Base-by-base conservation (phyloP, 2,329 filamentous ascomycete genomes). In the Periconia sp. region DNA sequence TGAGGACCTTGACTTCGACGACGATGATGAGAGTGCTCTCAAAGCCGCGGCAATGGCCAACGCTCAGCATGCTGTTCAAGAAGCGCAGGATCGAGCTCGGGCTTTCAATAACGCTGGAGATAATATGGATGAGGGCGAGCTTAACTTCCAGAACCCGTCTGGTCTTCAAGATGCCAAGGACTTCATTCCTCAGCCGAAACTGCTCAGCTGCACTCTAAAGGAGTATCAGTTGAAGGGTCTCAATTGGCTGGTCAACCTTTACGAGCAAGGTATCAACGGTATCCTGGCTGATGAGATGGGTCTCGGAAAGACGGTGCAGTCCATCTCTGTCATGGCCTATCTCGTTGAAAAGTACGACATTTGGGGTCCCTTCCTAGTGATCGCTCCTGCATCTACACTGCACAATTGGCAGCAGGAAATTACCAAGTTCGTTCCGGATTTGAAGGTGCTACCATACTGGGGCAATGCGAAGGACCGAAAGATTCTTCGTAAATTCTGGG, bases 371-470 rank as follows among this genome's bases (percentile, higher is more conserved):
- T 97, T 97, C 79, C 77, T 99, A 46, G 94, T 99, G 61, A 95
- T 99, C 58, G 94, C 94, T 0, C 94, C 94, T 0, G 92, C 94
- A 0, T 97, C 92, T 0, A 99, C 94, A 1, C 80, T 99, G 54
- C 93, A 99, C 85, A 99, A 99, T 72, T 99, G 94, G 94, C 92
- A 99, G 74, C 94, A 99, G 74, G 94, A 99, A 79, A 96, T 99
- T 60, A 85, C 90, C 56, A 92, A 86, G 72, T 99, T 99, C 72
- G 92, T 99, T 1, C 94, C 94, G 1, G 86, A 91, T 53, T 86
- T 99, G 74, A 97, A 97, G 76, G 92, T 96, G 30, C 80, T 99
- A 35, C 94, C 94, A 2, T 99, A 99, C 79, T 99, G 94, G 94
- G 94, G 94, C 62, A 94, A 88, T 52, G 92, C 92, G 13, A 90